Percentiles rank a stretch among this genome's conserved stretches.
phyloP scores from a whole-genome alignment of 2,329 filamentous ascomycete genomes.

The Colletotrichum sp. region DNA sequence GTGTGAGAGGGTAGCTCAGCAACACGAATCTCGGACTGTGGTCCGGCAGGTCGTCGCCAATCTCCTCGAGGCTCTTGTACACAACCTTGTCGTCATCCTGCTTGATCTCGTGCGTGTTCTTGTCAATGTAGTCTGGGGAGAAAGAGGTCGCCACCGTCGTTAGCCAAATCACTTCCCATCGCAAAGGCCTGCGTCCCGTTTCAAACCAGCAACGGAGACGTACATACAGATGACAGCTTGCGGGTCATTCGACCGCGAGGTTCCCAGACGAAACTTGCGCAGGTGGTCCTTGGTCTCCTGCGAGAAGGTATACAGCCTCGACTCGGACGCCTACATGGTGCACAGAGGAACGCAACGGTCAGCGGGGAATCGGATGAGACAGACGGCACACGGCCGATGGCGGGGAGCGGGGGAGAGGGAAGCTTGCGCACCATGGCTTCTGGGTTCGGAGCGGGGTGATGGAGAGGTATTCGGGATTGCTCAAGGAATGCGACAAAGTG shows the following conservation, averaged over 20 bases:
- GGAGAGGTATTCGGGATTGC: background rate
- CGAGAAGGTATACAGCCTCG: constrained; percentile 91
- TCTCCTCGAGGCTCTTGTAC: constrained; percentile 80
- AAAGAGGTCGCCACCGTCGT: background rate
- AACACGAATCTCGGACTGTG: constrained; percentile 89
- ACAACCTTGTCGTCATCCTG: constrained; percentile 77
- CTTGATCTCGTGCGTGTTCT: constrained; percentile 86
- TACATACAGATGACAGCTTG: constrained; percentile 94
- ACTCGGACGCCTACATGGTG: constrained; percentile 70
- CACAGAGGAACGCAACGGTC: background rate
- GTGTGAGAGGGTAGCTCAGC: constrained; percentile 86
- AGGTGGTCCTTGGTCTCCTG: constrained; percentile 87
- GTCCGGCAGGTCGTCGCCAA: constrained; percentile 90
- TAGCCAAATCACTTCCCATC: background rate
- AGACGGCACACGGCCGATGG: background rate
- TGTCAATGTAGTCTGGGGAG: constrained; percentile 84
- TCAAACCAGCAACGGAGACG: constrained; percentile 29
- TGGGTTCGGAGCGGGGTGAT: background rate
- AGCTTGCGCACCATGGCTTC: constrained; percentile 2
- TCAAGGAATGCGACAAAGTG: background rate
- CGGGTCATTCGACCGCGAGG: constrained; percentile 83
- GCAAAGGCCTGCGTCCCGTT: background rate
- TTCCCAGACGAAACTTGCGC: constrained; percentile 91
- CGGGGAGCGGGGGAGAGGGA: background rate
- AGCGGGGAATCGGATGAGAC: background rate